phyloP scores from a whole-genome alignment of 768 basidiomycete genomes.

The Psilocybe cyanescens region DNA sequence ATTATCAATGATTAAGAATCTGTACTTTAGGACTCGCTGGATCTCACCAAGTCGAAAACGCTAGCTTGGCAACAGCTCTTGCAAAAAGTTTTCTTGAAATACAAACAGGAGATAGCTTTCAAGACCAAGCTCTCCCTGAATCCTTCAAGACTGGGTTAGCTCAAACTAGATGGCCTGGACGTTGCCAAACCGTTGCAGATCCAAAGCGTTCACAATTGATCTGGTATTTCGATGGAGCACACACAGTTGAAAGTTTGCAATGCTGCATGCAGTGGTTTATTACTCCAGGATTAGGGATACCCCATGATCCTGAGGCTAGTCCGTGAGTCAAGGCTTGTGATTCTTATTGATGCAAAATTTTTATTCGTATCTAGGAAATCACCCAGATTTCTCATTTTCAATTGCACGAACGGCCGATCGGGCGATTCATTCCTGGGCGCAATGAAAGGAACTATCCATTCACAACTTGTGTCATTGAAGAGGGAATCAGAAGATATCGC shows the following conservation, averaged over 20 bases:
- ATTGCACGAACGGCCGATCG: constrained; percentile 91
- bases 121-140: constrained; percentile 44
- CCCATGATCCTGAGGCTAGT: constrained; percentile 16
- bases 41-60: constrained; percentile 85
- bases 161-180: constrained; percentile 87
- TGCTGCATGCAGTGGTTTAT: constrained; percentile 92
- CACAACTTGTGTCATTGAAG: constrained; percentile 46
- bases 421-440: constrained; percentile 70
- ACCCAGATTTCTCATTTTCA: constrained; percentile 81
- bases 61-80: constrained; percentile 80
- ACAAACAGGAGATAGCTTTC: constrained; percentile 25
- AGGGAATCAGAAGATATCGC: constrained; percentile 36
- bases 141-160: constrained; percentile 66
- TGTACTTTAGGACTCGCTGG: constrained; percentile 74
- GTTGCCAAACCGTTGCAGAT: constrained; percentile 86
- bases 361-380: constrained; percentile 26
- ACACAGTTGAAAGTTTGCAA: constrained; percentile 88
- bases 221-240: constrained; percentile 97
- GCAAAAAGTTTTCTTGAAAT: constrained; percentile 63
- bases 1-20: constrained; percentile 6
- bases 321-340: constrained; percentile 4
- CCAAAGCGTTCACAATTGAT: constrained; percentile 52
- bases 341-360: not conserved
- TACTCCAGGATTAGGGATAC: constrained; percentile 55
- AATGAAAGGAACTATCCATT: constrained; percentile 55